phyloP scores from a whole-genome alignment of 225 moss, liverwort and hornwort genomes.

The Pseudoscleropodium purum region DNA sequence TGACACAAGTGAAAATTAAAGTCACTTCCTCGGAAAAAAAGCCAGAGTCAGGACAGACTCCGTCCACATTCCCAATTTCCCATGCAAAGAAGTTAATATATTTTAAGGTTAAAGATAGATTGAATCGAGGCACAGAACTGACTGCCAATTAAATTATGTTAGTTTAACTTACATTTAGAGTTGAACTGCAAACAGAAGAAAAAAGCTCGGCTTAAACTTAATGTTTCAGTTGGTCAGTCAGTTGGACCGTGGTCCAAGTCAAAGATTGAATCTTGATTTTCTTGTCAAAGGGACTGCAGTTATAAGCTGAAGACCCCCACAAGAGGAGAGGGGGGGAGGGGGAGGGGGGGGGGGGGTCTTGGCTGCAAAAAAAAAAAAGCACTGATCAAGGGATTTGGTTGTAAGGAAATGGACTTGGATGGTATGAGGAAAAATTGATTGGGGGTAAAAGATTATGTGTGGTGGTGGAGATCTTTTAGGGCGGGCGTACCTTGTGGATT shows the following conservation, averaged over 20 bases:
- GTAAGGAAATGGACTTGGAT: not conserved
- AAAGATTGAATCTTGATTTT: not conserved
- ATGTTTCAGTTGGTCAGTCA: not conserved
- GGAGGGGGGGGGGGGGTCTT: too few species aligned
- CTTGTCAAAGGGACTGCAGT: not conserved
- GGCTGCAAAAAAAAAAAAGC: not conserved
- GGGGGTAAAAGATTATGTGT: not conserved
- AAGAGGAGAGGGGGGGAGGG: too few species aligned
- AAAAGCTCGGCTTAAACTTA: too few species aligned
- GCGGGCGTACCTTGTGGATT: not conserved
- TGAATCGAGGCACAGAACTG: too few species aligned
- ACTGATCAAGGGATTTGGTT: not conserved
- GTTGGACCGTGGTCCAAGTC: not conserved
- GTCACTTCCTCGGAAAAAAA: too few species aligned
- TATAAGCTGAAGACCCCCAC: not conserved
- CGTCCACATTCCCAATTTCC: not conserved
- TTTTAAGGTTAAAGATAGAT: too few species aligned
- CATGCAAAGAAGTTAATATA: not conserved
- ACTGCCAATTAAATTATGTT: not conserved
- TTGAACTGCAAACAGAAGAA: not conserved
- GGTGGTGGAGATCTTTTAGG: not conserved
- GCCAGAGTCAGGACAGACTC: not conserved
- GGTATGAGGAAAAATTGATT: not conserved
- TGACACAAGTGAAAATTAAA: not conserved
- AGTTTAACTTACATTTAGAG: accelerated